Evolutionary conservation across 805 yeast genomes (phyloP), one percentile per base, ranked within the genome.

Genomic region (Yarrowia alimentaria): DNA sequence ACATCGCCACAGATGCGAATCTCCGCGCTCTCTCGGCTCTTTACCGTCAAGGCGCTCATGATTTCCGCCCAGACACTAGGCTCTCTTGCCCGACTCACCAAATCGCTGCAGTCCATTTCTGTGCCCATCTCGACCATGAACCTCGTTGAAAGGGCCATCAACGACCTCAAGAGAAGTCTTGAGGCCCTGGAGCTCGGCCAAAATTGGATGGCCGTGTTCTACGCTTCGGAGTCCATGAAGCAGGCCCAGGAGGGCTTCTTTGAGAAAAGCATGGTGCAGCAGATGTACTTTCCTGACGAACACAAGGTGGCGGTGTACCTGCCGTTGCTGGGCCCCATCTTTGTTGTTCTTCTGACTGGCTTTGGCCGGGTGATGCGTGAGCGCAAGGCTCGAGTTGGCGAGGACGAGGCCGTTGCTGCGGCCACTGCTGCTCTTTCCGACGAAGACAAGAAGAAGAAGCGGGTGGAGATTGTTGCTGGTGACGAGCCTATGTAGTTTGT

Each of bases 181-280:
- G 52, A 48, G 1, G 56, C 64, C 7, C 59, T 70, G 5, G 57
- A 58, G 1, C 40, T 51, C 8, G 66, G 68, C 19, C 58, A 71
- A 13, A 43, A 43, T 30, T 75, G 73, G 63, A 63, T 64, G 18
- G 73, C 75, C 1, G 71, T 77, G 12, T 33, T 57, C 6, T 35
- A 49, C 12, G 72, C 80, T 1, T 74, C 82, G 11, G 58, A 63
- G n/a, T 86, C 94, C 0, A 70, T 81, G 33, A 61, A 68, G 11
- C 67, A 74, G 37, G 84, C 96, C 0, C 80, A 77, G 55, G 71
- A 71, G 37, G 97, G 98, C 0, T 91, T 91, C 60, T 91, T 91
- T 64, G 95, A 91, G 58, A 85, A 86, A 59, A 90, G 84, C 64
- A 91, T 93, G 96, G 87, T 93, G 21, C 95, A 88, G 61, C 97